A percentile compares a stretch with the other conserved stretches of the same genome.
These are phyloP conservation scores for Nasturtium officinale DNA, from an alignment of 345 rosid genomes.

Conservation along the genomic window DNA sequence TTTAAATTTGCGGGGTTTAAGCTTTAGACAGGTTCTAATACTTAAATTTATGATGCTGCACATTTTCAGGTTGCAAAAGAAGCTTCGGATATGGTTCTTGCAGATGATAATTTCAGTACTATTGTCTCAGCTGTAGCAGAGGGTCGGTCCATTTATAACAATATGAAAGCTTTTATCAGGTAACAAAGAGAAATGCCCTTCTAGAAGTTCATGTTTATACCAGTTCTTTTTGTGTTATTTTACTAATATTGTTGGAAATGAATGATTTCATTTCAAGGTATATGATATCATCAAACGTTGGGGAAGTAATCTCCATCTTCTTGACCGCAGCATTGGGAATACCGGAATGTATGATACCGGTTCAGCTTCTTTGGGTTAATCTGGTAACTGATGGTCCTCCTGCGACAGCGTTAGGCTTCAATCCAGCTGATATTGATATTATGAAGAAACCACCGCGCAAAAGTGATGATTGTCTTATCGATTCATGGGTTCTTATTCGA, in stretches of 20 bases:
- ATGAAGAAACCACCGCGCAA: slow-evolving; percentile 86
- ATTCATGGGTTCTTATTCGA: slow-evolving; percentile 73
- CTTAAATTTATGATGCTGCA: neutral
- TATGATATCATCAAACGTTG: slow-evolving; percentile 96
- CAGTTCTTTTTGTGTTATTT: neutral
- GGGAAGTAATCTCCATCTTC: slow-evolving; percentile 91
- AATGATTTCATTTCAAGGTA: slow-evolving; percentile 50
- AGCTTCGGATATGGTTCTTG: slow-evolving; percentile 97
- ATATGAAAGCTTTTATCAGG: slow-evolving; percentile 97
- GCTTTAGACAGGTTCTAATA: neutral
- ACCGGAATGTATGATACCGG: slow-evolving; percentile 92
- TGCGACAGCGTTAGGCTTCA: slow-evolving; percentile 95
- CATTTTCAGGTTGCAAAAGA: slow-evolving; percentile 84
- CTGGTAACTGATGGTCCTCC: slow-evolving; percentile 96
- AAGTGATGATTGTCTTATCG: slow-evolving; percentile 74
- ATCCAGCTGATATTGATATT: slow-evolving; percentile 86
- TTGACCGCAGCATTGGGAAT: slow-evolving; percentile 86
- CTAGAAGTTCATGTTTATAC: neutral
- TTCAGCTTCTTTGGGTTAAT: slow-evolving; percentile 97
- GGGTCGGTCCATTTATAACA: slow-evolving; percentile 87
- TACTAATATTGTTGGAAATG: neutral
- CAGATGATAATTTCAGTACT: slow-evolving; percentile 87
- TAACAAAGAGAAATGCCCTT: slow-evolving; percentile 21
- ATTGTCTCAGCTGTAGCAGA: slow-evolving; percentile 88
- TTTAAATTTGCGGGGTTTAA: neutral